phyloP scores from a whole-genome alignment of 805 yeast genomes.

The Ogataea glucozyma region DNA sequence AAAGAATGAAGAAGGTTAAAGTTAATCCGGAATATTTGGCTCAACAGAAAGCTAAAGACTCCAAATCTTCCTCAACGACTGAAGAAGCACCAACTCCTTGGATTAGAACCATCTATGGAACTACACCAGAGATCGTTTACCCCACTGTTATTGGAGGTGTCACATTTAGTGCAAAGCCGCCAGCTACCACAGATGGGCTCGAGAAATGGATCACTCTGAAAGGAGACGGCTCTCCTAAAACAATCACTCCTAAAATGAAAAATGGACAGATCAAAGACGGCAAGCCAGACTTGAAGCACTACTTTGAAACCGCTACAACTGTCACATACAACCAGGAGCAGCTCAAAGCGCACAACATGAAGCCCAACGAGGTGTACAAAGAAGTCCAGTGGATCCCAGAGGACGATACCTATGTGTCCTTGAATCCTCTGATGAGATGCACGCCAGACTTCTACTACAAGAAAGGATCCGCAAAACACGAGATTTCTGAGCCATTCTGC shows the following conservation, averaged over 20 bases:
- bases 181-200: conserved; percentile 62
- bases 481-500: conserved; percentile 77
- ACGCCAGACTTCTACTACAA: conserved; percentile 73
- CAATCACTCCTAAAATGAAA: conserved; percentile 73
- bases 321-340: conserved; percentile 57
- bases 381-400: conserved; percentile 62
- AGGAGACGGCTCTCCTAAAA: conserved; percentile 76
- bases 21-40: conserved; percentile 30
- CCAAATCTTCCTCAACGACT: conserved; percentile 18
- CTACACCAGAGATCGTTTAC: conserved; percentile 56
- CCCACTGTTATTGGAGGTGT: conserved; percentile 67
- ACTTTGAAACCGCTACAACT: conserved; percentile 71
- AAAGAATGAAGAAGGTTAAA: conserved; percentile 26
- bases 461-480: conserved; percentile 59
- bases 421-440: conserved; percentile 83
- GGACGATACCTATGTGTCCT: conserved; percentile 66
- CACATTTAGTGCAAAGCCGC: conserved; percentile 68
- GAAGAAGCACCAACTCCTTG: conserved; percentile 59
- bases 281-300: conserved; percentile 72
- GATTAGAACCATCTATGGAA: conserved; percentile 67
- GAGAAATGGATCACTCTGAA: conserved; percentile 81
- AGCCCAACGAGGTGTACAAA: conserved; percentile 54
- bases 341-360: conserved; percentile 73
- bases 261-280: conserved; percentile 68
- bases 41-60: conserved; percentile 11